Evolutionary conservation across 2,329 filamentous ascomycete genomes (phyloP).

Genomic region (Aspergillus jensenii): DNA sequence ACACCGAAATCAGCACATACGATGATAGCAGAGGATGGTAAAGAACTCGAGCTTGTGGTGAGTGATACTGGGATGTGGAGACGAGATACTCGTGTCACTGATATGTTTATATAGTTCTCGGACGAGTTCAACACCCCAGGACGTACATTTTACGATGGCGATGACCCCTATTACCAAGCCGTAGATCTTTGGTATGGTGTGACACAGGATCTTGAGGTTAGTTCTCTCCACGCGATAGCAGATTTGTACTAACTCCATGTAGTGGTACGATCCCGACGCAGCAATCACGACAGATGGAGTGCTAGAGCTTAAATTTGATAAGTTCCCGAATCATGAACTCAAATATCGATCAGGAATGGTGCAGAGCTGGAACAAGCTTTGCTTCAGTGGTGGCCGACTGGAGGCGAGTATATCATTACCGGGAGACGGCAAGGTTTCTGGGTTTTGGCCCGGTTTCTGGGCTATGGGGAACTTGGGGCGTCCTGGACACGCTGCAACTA

Average conservation of each 20-base stretch:
- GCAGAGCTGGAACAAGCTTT: slow-evolving; percentile 72
- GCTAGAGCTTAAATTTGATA: slow-evolving; percentile 64
- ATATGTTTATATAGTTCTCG: slow-evolving; percentile 56
- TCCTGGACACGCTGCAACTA: slow-evolving; percentile 68
- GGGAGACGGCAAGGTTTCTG: slow-evolving; percentile 63
- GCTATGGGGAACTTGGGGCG: slow-evolving; percentile 71
- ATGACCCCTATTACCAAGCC: slow-evolving; percentile 68
- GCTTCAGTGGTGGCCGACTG: slow-evolving; percentile 69
- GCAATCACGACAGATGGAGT: slow-evolving; percentile 62
- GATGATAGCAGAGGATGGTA: slow-evolving; percentile 59
- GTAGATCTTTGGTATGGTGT: slow-evolving; percentile 73
- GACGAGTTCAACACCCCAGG: slow-evolving; percentile 70
- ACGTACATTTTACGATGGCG: slow-evolving; percentile 68
- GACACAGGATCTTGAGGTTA: slow-evolving; percentile 65
- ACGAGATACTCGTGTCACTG: background rate
- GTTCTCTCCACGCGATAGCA: slow-evolving; percentile 4
- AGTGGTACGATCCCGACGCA: slow-evolving; percentile 72
- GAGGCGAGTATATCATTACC: slow-evolving; percentile 71
- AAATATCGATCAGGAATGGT: slow-evolving; percentile 72
- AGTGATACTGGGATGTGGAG: slow-evolving; percentile 18
- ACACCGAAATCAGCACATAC: slow-evolving; percentile 60
- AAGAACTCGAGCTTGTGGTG: slow-evolving; percentile 63
- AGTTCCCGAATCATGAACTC: slow-evolving; percentile 63
- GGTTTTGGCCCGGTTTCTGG: slow-evolving; percentile 77
- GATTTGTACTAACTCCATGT: background rate